Base-by-base conservation (phyloP, 768 basidiomycete genomes). In the Cubamyces lactineus region DNA sequence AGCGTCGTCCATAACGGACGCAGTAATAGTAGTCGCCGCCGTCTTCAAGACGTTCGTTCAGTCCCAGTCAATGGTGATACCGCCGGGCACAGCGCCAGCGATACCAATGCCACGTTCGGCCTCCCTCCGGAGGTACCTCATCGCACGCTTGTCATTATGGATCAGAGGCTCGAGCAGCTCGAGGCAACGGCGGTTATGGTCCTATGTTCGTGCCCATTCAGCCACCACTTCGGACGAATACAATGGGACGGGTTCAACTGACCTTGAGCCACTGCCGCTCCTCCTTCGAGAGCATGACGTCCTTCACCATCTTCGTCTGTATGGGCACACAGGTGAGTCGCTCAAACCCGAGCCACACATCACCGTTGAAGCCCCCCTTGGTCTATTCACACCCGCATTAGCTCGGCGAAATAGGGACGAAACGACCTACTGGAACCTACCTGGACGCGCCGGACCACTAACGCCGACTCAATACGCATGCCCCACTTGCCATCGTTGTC, bases 241-340 rank as follows among this genome's bases (percentile, higher is more conserved):
- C 17, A 9, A 13, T 21, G 24, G 30, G 66, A 42, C 42, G n/a
- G 56, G 40, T 73, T 23, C 21, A 26, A 7, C 79, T 52, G 62
- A 86, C 87, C 79, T 89, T 90, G 51, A 98, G 70, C 96, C 96
- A 98, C 57, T 82, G 76, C 64, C 85, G 88, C 78, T 98, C 94
- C 62, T 91, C 88, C 71, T 88, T 91, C 17, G 89, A 86, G 58
- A 98, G 83, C 84, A 97, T 86, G 53, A 73, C 80, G 49, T 87
- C 89, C 71, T 93, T 90, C 53, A 98, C 88, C 86, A 98, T 90
- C 67, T 84, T 82, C 1, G 91, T 91, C 74, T 95, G 91, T 69
- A 98, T 97, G 3, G 96, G 96, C 11, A 98, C 95, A 76, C 91
- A 88, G 2, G 96, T 96, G 67, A 98, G 79, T 4, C 95, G 88